Evolutionary conservation across 2,329 filamentous ascomycete species (phyloP).

Genomic region (Fusarium pilosicola): DNA sequence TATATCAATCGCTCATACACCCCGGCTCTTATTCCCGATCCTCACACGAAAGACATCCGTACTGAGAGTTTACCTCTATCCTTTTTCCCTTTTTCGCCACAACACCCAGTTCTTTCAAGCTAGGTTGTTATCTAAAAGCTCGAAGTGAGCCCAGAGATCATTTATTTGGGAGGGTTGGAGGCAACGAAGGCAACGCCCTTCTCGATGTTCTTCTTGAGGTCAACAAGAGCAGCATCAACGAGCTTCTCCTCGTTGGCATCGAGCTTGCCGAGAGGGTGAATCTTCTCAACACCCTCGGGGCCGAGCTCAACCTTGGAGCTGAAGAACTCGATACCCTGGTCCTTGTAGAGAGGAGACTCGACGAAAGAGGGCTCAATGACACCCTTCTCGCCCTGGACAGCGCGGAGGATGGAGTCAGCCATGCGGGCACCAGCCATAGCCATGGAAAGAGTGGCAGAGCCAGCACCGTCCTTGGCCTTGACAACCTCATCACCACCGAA

Average conservation of each 20-base stretch:
- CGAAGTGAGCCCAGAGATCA: slow-evolving; percentile 5
- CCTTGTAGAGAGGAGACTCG: slow-evolving; percentile 97
- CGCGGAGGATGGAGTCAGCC: slow-evolving; percentile 93
- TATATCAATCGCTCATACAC: slow-evolving; percentile 40
- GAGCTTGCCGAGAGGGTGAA: slow-evolving; percentile 85
- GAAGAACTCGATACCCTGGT: slow-evolving; percentile 98
- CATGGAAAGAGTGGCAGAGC: slow-evolving; percentile 98
- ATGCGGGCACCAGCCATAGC: slow-evolving; percentile 88
- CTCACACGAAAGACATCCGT: slow-evolving; percentile 26
- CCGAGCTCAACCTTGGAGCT: slow-evolving; percentile 94
- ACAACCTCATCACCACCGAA: slow-evolving; percentile 99
- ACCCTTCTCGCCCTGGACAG: slow-evolving; percentile 91
- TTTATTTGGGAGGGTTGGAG: slow-evolving; percentile 69
- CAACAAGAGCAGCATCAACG: slow-evolving; percentile 82
- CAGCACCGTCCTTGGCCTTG: slow-evolving; percentile 97
- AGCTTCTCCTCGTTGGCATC: slow-evolving; percentile 89
- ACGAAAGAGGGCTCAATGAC: slow-evolving; percentile 97
- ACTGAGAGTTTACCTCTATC: slow-evolving; percentile 19
- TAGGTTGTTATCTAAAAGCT: slow-evolving; percentile 3
- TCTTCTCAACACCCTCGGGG: slow-evolving; percentile 95
- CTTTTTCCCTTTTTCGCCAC: slow-evolving; percentile 33
- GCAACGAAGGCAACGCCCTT: slow-evolving; percentile 79
- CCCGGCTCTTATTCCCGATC: slow-evolving; percentile 21
- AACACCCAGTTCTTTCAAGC: background rate
- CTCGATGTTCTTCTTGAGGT: slow-evolving; percentile 93